phyloP scores from a whole-genome alignment of 2,329 filamentous ascomycete species.

The Colletotrichum incanum region DNA sequence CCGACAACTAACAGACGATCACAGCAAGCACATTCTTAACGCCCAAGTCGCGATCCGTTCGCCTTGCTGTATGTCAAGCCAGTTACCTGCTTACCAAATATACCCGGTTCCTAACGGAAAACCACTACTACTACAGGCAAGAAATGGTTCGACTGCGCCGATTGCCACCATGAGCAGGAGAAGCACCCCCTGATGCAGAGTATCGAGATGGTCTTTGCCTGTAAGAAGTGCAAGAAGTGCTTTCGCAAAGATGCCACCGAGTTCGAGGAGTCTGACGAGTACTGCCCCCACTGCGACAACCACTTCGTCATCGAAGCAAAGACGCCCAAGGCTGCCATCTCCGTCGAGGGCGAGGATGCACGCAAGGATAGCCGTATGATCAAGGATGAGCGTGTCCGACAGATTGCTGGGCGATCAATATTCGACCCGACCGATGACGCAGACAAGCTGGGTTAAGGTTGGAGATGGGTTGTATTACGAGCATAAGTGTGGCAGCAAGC shows the following conservation, averaged over 20 bases:
- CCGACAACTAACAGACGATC: constrained; percentile 25
- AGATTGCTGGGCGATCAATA: constrained; percentile 71
- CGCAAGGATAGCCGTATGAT: constrained; percentile 91
- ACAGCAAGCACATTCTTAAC: constrained; percentile 97
- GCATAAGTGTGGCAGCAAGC: constrained; percentile 32
- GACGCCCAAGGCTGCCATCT: constrained; percentile 85
- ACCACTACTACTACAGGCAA: constrained; percentile 69
- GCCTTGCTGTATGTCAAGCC: constrained; percentile 83
- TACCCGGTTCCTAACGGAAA: constrained; percentile 11
- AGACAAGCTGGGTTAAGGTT: constrained; percentile 79
- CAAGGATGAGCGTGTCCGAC: constrained; percentile 86
- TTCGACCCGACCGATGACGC: constrained; percentile 85
- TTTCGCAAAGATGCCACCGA: constrained; percentile 95
- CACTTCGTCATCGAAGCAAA: constrained; percentile 95
- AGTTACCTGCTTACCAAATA: constrained; percentile 21
- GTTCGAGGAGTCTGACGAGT: constrained; percentile 98
- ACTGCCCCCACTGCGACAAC: constrained; percentile 99
- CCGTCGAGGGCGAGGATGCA: constrained; percentile 93
- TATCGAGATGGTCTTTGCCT: constrained; percentile 93
- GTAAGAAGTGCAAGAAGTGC: constrained; percentile 99
- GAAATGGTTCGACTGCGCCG: constrained; percentile 99
- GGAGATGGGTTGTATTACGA: constrained; percentile 31
- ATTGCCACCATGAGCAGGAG: constrained; percentile 91
- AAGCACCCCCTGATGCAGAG: constrained; percentile 82
- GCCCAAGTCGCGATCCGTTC: constrained; percentile 97